A percentile compares a stretch with the other conserved stretches of the same genome.
Conservation (phyloP, 164 flowering plant species). For the Vitis rotundifolia region DNA sequence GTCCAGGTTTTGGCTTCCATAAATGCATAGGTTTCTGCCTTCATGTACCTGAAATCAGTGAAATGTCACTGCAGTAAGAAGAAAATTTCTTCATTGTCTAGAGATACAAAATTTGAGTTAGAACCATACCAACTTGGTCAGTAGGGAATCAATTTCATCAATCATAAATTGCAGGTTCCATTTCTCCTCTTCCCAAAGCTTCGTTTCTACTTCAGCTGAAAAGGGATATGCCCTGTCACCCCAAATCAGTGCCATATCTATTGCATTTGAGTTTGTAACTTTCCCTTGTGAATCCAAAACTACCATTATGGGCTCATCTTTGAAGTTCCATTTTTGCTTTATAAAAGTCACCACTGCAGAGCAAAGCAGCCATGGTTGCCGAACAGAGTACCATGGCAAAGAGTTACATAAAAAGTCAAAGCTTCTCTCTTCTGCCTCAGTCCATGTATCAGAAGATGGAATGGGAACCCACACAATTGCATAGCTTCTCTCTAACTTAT, state of each 20-base stretch:
- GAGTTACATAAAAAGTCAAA: conserved; percentile 44
- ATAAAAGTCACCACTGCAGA: conserved; percentile 43
- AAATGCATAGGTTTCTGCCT: conserved; percentile 62
- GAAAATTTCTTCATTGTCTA: neutral
- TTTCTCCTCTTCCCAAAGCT: conserved; percentile 60
- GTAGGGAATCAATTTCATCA: conserved; percentile 42
- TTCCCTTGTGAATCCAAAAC: conserved; percentile 61
- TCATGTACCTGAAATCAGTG: conserved; percentile 56
- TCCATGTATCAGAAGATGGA: conserved; percentile 46
- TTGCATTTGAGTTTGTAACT: conserved; percentile 53
- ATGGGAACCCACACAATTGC: conserved; percentile 77
- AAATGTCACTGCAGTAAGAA: neutral
- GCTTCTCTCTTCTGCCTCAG: conserved; percentile 30
- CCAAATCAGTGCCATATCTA: conserved; percentile 73
- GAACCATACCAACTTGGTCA: conserved; percentile 51
- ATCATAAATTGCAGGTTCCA: conserved; percentile 53
- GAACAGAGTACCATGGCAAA: conserved; percentile 67
- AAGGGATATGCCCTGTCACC: conserved; percentile 75
- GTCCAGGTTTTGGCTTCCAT: conserved; percentile 54
- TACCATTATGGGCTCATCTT: conserved; percentile 59
- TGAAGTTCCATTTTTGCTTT: conserved; percentile 47
- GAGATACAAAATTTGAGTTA: neutral
- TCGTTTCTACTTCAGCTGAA: conserved; percentile 54
- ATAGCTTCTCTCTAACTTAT: conserved; percentile 31
- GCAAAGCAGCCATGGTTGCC: conserved; percentile 56